These are phyloP conservation scores for Scheffersomyces quercinus DNA, from an alignment of 1,139 yeast genomes.

Conservation along the genomic window DNA sequence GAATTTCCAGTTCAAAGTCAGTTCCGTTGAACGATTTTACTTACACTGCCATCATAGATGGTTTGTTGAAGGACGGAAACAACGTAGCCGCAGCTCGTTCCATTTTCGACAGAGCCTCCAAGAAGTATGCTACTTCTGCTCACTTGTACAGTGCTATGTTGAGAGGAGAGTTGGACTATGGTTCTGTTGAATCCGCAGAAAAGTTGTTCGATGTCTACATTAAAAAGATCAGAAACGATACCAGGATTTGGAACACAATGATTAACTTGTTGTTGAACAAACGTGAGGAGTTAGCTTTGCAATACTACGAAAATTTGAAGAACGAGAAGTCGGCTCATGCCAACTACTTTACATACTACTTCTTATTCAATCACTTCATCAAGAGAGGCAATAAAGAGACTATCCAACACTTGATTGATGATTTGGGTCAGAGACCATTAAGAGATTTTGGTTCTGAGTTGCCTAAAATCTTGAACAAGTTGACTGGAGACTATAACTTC, in stretches of 20 bases:
- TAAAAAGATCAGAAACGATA: conserved; percentile 26
- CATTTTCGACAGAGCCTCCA: conserved; percentile 44
- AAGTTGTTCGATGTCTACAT: conserved; percentile 47
- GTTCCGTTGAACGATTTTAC: conserved; percentile 52
- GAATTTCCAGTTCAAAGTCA: conserved; percentile 39
- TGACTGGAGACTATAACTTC: conserved; percentile 15
- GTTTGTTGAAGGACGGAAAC: conserved; percentile 49
- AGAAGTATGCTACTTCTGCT: conserved; percentile 32
- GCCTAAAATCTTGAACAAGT: conserved; percentile 29
- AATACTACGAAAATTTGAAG: conserved; percentile 36
- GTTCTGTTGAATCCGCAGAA: conserved; percentile 51
- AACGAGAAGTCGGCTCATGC: conserved; percentile 34
- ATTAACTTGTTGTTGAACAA: conserved; percentile 48
- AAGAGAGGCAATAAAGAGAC: conserved; percentile 30
- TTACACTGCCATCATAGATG: conserved; percentile 56
- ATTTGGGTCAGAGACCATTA: conserved; percentile 27
- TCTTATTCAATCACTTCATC: conserved; percentile 47
- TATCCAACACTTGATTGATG: conserved; percentile 40
- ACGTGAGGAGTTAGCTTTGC: conserved; percentile 39
- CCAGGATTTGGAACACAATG: conserved; percentile 61
- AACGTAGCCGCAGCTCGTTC: conserved; percentile 55
- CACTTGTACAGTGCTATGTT: conserved; percentile 58
- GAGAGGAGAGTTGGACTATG: conserved; percentile 54
- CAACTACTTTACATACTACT: conserved; percentile 60
- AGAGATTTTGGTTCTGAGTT: conserved; percentile 40